Evolutionary conservation across 768 basidiomycete species (phyloP).

Genomic region (Trametes gibbosa): DNA sequence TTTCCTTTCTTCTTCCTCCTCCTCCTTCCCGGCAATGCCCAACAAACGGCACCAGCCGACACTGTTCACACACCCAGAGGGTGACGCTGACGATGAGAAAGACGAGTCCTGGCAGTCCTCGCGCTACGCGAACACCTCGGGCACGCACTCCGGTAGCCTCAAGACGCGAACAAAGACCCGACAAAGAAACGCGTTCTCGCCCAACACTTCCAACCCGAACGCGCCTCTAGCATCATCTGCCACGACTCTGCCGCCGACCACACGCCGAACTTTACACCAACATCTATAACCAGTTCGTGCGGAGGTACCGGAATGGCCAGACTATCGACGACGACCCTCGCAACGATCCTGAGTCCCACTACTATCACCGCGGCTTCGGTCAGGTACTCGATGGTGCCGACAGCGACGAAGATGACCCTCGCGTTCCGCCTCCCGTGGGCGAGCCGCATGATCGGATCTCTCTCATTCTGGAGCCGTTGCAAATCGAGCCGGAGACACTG

Average conservation of each 20-base stretch:
- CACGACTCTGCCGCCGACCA: slow-evolving; percentile 27
- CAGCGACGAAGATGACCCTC: slow-evolving; percentile 73
- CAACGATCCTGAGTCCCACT: slow-evolving; percentile 81
- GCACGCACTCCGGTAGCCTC: slow-evolving; percentile 21
- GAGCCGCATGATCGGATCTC: slow-evolving; percentile 53
- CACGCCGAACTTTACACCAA: slow-evolving; percentile 49
- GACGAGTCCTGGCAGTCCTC: slow-evolving; percentile 43
- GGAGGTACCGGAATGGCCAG: slow-evolving; percentile 67
- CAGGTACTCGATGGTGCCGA: slow-evolving; percentile 66
- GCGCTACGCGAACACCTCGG: slow-evolving; percentile 6
- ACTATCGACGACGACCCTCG: slow-evolving; percentile 64
- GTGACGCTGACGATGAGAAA: slow-evolving; percentile 49
- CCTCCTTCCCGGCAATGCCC: slow-evolving; percentile 6
- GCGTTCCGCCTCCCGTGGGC: slow-evolving; percentile 39
- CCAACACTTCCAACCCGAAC: slow-evolving; percentile 28
- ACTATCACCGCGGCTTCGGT: slow-evolving; percentile 70
- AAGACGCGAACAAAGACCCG: slow-evolving; percentile 30
- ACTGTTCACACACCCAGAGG: slow-evolving; percentile 62
- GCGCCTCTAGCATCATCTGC: slow-evolving; percentile 30
- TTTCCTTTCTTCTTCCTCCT: neutral
- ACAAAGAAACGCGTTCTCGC: slow-evolving; percentile 30
- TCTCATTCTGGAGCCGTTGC: slow-evolving; percentile 58
- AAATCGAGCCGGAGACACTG: slow-evolving; percentile 62
- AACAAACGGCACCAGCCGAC: slow-evolving; percentile 65
- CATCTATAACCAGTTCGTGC: slow-evolving; percentile 79